Evolutionary conservation across 352 stramenopile species (phyloP).

Genomic region (Phytophthora pisi): DNA sequence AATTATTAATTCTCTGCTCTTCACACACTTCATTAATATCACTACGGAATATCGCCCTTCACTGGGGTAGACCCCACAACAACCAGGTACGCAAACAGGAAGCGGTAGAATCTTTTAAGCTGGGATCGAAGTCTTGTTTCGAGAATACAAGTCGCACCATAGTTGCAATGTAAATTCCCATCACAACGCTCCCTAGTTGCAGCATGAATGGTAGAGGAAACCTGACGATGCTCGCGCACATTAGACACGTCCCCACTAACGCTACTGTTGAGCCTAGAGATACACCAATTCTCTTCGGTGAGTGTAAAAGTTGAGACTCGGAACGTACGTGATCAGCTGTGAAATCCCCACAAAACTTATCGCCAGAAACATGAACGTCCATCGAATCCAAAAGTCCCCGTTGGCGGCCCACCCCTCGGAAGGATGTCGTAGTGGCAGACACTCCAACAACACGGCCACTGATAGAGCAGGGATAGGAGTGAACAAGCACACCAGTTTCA

Average conservation of each 20-base stretch:
- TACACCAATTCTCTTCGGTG: background rate
- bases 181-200: background rate
- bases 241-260: background rate
- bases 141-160: background rate
- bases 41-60: too few species aligned
- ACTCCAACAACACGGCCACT: constrained; percentile 18
- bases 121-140: constrained; percentile 2
- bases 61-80: constrained; percentile 7
- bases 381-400: constrained; percentile 23
- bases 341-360: constrained; percentile 10
- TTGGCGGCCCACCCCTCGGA: constrained; percentile 17
- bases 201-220: constrained; percentile 2
- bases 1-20: too few species aligned
- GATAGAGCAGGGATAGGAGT: constrained; percentile 10
- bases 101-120: constrained; percentile 8
- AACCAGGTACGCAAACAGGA: constrained; percentile 10
- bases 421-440: constrained; percentile 10
- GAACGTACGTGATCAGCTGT: constrained; percentile 8
- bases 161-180: background rate
- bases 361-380: constrained; percentile 4
- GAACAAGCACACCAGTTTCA: constrained; percentile 17
- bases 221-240: background rate
- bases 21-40: too few species aligned
- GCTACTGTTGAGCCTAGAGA: background rate
- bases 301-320: background rate